phyloP scores from a whole-genome alignment of 2,329 filamentous ascomycete genomes.

The Ophiostoma pallidulum region DNA sequence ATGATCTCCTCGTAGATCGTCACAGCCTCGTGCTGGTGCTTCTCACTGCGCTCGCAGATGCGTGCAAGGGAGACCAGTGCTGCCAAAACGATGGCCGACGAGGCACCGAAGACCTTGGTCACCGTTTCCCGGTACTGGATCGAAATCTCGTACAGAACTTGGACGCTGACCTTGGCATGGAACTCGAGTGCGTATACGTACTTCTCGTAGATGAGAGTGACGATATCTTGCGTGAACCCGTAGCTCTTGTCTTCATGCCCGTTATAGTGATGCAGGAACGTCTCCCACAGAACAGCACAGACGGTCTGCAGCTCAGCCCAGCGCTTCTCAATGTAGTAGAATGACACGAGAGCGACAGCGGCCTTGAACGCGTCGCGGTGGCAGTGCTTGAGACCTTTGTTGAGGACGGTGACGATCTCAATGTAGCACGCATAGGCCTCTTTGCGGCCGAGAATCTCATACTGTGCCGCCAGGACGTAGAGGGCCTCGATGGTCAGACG shows the following conservation, averaged over 20 bases:
- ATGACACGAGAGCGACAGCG: conserved; percentile 32
- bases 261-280: conserved; percentile 32
- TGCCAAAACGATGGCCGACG: conserved; percentile 22
- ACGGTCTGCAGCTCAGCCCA: conserved; percentile 37
- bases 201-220: conserved; percentile 36
- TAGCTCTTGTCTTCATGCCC: conserved; percentile 20
- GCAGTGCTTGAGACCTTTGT: conserved; percentile 26
- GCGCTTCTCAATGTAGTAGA: conserved; percentile 35
- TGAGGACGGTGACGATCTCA: conserved; percentile 28
- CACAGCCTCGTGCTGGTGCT: conserved; percentile 35
- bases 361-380: conserved; percentile 36
- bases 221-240: conserved; percentile 31
- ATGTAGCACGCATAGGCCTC: conserved; percentile 28
- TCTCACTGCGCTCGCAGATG: conserved; percentile 35
- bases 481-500: conserved; percentile 27
- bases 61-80: conserved; percentile 32
- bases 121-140: conserved; percentile 39
- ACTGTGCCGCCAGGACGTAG: conserved; percentile 23
- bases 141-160: conserved; percentile 35
- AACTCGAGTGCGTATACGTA: conserved; percentile 39
- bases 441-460: conserved; percentile 22
- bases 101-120: conserved; percentile 27
- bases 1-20: conserved; percentile 37
- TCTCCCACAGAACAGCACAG: conserved; percentile 38
- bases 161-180: conserved; percentile 33